phyloP scores from a whole-genome alignment of 257 asterid species.

The Buddleja alternifolia region DNA sequence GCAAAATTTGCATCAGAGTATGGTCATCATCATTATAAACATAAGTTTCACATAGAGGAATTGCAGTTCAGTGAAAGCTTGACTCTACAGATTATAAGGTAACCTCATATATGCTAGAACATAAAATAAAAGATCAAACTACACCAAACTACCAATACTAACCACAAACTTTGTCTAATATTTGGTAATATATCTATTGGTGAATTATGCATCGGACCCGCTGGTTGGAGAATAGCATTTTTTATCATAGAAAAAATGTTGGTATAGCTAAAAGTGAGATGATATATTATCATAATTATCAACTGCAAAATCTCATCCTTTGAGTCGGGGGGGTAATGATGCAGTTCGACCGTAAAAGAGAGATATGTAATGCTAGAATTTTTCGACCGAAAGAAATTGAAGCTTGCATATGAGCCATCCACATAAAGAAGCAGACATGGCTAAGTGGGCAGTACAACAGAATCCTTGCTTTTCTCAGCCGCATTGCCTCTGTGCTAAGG shows the following conservation, averaged over 20 bases:
- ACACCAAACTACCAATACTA: not conserved
- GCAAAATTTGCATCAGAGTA: too few relatives aligned
- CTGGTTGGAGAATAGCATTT: not conserved
- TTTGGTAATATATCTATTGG: slow-evolving; percentile 20
- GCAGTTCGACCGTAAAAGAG: slow-evolving; percentile 32
- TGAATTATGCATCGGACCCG: slow-evolving; percentile 1
- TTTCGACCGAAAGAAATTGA: slow-evolving; percentile 35
- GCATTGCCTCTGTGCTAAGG: slow-evolving; percentile 31
- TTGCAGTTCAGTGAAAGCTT: too few relatives aligned
- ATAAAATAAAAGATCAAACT: slow-evolving; percentile 9
- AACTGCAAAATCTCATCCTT: slow-evolving; percentile 24
- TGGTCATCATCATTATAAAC: too few relatives aligned
- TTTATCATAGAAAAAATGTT: slow-evolving; percentile 1
- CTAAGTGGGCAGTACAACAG: slow-evolving; percentile 49
- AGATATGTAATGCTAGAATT: slow-evolving; percentile 41
- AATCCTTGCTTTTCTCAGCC: slow-evolving; percentile 39
- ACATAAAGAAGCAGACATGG: slow-evolving; percentile 46
- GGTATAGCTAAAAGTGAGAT: slow-evolving; percentile 19
- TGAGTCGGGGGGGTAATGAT: slow-evolving; percentile 29
- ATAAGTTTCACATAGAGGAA: too few relatives aligned
- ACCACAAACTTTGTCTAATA: not conserved
- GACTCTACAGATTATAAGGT: not conserved
- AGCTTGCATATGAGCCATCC: slow-evolving; percentile 49
- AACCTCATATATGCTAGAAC: not conserved
- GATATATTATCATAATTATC: slow-evolving; percentile 18